Percentiles rank a stretch among this genome's conserved stretches.
These are phyloP conservation scores for Glycyrrhiza uralensis DNA, from an alignment of 306 rosid genomes.

Conservation along the genomic window DNA sequence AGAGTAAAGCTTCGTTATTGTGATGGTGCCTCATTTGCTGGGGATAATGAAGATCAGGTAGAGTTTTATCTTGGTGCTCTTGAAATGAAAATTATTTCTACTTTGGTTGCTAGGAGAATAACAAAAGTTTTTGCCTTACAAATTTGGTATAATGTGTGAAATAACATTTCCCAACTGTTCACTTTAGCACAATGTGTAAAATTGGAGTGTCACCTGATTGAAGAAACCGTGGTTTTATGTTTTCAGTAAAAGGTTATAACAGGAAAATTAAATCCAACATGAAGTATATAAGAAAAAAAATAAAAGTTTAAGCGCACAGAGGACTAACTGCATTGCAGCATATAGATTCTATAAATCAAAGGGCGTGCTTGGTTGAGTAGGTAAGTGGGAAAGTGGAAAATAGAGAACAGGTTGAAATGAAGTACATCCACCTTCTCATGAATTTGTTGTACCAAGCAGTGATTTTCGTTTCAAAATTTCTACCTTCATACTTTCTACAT, in stretches of 20 bases:
- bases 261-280: too few species aligned
- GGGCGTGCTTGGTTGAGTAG: too few species aligned
- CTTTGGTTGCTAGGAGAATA: background rate
- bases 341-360: too few species aligned
- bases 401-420: too few species aligned
- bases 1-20: constrained; percentile 96
- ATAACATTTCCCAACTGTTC: too few species aligned
- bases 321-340: too few species aligned
- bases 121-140: background rate
- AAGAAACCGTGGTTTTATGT: background rate
- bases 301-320: too few species aligned
- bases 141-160: background rate
- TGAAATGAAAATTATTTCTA: background rate
- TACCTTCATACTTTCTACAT: background rate
- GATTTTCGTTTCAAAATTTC: background rate
- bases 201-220: too few species aligned
- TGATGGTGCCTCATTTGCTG: constrained; percentile 94
- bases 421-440: too few species aligned
- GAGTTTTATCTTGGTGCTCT: constrained; percentile 1
- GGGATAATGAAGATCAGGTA: constrained; percentile 79
- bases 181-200: too few species aligned
- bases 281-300: too few species aligned
- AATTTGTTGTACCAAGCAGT: background rate
- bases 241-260: background rate
- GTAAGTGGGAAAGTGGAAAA: too few species aligned